A percentile compares a stretch with the other conserved stretches of the same genome.
These are phyloP conservation scores for Cercospora beticola DNA, from an alignment of 2,329 filamentous ascomycete genomes.

Conservation along the genomic window DNA sequence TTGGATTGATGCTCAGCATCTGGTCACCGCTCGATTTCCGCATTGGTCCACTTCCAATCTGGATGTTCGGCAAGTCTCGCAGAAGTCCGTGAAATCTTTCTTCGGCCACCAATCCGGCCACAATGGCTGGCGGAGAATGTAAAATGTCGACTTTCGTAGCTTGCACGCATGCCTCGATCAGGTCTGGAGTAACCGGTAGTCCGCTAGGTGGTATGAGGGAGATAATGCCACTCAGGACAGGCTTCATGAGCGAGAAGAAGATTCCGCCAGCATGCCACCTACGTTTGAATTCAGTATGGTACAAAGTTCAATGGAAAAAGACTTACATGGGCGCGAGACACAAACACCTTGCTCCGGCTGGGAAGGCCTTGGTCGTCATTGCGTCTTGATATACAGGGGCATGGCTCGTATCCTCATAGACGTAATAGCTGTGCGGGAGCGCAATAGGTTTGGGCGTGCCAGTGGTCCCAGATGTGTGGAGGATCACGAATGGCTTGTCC, in stretches of 20 bases:
- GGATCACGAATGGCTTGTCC: constrained; percentile 9
- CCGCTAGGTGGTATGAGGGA: constrained; percentile 1
- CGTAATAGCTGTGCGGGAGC: constrained; percentile 12
- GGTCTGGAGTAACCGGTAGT: constrained; percentile 5
- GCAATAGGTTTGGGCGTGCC: constrained; percentile 18
- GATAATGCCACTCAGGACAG: constrained; percentile 5
- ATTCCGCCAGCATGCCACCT: constrained; percentile 13
- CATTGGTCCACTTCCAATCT: constrained; percentile 11
- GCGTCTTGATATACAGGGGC: not conserved
- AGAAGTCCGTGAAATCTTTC: not conserved
- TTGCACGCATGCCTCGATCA: constrained; percentile 4
- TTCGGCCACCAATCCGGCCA: not conserved
- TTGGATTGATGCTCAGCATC: constrained; percentile 2
- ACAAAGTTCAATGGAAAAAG: not conserved
- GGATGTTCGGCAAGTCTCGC: not conserved
- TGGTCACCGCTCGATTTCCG: not conserved
- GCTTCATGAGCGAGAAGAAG: constrained; percentile 11
- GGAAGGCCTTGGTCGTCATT: not conserved
- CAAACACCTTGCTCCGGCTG: not conserved
- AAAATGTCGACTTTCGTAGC: not conserved
- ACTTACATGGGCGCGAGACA: not conserved
- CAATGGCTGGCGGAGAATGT: constrained; percentile 8
- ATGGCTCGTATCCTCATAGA: constrained; percentile 4
- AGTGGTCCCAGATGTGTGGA: constrained; percentile 23
- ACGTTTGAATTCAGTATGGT: not conserved